A percentile compares a stretch with the other conserved stretches of the same genome.
Evolutionary conservation across 306 rosid species (phyloP).

Genomic region (Cicer judaicum): DNA sequence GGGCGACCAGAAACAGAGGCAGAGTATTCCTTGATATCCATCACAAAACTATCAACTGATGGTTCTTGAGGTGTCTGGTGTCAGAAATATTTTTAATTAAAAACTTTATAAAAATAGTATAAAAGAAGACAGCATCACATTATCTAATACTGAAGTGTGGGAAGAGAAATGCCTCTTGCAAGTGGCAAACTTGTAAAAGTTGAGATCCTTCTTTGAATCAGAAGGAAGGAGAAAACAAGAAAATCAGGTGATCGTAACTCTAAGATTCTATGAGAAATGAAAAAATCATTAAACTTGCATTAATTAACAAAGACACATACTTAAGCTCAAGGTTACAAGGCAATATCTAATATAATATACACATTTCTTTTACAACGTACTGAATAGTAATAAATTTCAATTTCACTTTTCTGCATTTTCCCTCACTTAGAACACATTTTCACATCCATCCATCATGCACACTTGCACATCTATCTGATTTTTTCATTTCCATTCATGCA

Average conservation of each 20-base stretch:
- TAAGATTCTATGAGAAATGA: not conserved
- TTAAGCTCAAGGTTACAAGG: not conserved
- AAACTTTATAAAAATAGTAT: constrained; percentile 3
- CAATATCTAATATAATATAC: not conserved
- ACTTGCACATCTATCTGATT: not conserved
- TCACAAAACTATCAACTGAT: constrained; percentile 44
- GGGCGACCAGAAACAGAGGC: constrained; percentile 46
- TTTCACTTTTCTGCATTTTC: constrained; percentile 5
- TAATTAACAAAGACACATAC: not conserved
- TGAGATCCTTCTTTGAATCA: not conserved
- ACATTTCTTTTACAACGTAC: not conserved
- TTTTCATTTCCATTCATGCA: not conserved
- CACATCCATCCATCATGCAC: not conserved
- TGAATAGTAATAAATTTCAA: constrained; percentile 5
- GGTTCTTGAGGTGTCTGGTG: constrained; percentile 44
- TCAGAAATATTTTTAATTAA: constrained; percentile 29
- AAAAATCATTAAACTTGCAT: not conserved
- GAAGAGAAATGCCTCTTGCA: constrained; percentile 11
- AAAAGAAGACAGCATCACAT: constrained; percentile 9
- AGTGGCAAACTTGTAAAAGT: not conserved
- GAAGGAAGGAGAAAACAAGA: constrained; percentile 1
- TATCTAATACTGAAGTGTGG: constrained; percentile 12
- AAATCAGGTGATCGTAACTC: not conserved
- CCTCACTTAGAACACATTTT: not conserved
- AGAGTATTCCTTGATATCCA: constrained; percentile 53